Conservation (phyloP, 805 yeast species). For the Candida sonorensis region DNA sequence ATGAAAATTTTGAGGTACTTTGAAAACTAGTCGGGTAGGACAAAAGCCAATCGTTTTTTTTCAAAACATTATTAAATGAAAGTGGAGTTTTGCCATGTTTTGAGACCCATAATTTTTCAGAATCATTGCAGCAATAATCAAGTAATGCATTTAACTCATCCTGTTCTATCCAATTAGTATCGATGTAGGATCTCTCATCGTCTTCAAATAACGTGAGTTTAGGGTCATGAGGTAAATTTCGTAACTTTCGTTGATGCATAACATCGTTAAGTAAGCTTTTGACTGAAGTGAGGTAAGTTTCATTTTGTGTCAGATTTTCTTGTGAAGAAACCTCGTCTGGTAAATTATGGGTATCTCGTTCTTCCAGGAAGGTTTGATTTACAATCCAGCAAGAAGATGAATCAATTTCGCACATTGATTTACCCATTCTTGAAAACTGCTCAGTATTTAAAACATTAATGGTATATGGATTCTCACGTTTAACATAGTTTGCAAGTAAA, state of each 20-base stretch:
- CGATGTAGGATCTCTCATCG: slow-evolving; percentile 16
- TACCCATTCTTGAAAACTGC: slow-evolving; percentile 47
- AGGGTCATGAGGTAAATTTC: slow-evolving; percentile 29
- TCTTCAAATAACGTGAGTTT: slow-evolving; percentile 21
- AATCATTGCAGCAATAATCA: slow-evolving; percentile 19
- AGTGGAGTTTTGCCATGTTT: slow-evolving; percentile 6
- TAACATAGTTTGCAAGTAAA: slow-evolving; percentile 22
- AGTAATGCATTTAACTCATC: slow-evolving; percentile 30
- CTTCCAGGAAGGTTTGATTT: slow-evolving; percentile 42
- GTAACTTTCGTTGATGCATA: slow-evolving; percentile 37
- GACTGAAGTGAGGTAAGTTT: slow-evolving; percentile 37
- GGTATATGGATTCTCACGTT: slow-evolving; percentile 2
- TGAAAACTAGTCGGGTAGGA: slow-evolving; percentile 28
- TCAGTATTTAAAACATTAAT: slow-evolving; percentile 25
- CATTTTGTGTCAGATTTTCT: slow-evolving; percentile 5
- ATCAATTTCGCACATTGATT: slow-evolving; percentile 68
- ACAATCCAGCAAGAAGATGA: slow-evolving; percentile 50
- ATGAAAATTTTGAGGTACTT: slow-evolving; percentile 12
- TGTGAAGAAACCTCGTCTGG: too few species aligned
- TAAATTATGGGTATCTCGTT: too few species aligned
- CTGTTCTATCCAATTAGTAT: slow-evolving; percentile 36
- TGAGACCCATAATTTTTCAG: slow-evolving; percentile 17
- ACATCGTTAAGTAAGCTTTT: slow-evolving; percentile 56
- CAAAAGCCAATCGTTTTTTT: slow-evolving; percentile 16
- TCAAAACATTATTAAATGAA: slow-evolving; percentile 14